These are phyloP conservation scores for Phialophora chinensis DNA, from an alignment of 2,329 filamentous ascomycete genomes.

Conservation along the genomic window DNA sequence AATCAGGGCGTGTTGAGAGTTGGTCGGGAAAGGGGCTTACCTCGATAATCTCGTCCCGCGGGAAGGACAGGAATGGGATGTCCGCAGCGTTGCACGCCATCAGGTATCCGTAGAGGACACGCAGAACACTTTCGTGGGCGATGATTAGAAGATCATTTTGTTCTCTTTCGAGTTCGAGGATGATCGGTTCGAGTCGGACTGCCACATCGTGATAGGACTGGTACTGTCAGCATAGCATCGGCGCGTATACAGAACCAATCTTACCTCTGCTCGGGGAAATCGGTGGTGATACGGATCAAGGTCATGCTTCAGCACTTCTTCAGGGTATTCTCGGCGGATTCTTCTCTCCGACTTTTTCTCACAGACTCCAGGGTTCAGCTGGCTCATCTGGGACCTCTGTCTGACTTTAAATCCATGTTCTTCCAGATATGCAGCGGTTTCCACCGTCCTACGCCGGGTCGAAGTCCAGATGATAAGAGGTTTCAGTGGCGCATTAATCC, in stretches of 20 bases:
- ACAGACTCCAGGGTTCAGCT: constrained; percentile 94
- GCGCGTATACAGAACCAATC: background rate
- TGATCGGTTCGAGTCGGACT: constrained; percentile 96
- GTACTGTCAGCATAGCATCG: constrained; percentile 21
- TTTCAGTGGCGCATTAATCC: constrained; percentile 71
- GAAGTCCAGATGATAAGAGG: constrained; percentile 94
- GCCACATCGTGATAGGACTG: constrained; percentile 98
- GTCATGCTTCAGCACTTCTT: constrained; percentile 92
- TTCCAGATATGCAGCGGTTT: constrained; percentile 84
- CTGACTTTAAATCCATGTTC: constrained; percentile 81
- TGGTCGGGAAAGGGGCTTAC: constrained; percentile 46
- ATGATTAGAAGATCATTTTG: constrained; percentile 98
- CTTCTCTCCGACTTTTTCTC: constrained; percentile 87
- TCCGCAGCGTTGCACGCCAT: constrained; percentile 98
- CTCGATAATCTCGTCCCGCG: constrained; percentile 96
- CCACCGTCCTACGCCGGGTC: constrained; percentile 84
- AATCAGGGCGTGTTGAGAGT: constrained; percentile 13
- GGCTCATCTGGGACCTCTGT: constrained; percentile 94
- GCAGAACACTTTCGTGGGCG: constrained; percentile 95
- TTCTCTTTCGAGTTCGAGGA: constrained; percentile 94
- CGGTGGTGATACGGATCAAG: constrained; percentile 95
- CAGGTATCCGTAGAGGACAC: constrained; percentile 94
- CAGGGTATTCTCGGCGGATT: constrained; percentile 81
- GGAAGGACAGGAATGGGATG: constrained; percentile 91
- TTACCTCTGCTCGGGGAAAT: constrained; percentile 89